Base-by-base conservation (phyloP, 2,329 filamentous ascomycete genomes). In the Aureobasidium mangrovei region DNA sequence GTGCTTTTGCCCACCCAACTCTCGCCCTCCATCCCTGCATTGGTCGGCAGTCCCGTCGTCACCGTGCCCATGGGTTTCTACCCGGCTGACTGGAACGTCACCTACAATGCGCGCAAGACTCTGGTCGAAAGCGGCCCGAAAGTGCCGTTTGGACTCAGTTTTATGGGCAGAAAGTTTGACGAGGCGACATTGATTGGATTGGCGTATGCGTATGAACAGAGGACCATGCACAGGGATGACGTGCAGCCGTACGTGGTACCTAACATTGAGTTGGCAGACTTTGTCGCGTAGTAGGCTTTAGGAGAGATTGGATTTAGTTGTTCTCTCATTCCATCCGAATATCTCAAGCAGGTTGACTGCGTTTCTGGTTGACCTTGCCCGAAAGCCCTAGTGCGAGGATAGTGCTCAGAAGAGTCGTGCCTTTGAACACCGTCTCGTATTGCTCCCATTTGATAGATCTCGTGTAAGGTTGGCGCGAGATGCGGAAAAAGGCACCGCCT, bases 151-250 rank as follows among this genome's bases (percentile, higher is more conserved):
- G 84, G 84, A 0, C 67, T 88, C 8, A 74, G 74, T 6, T 86
- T 87, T 60, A 69, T 85, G 43, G 85, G 83, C 0, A 67, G 67
- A 2, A 74, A 74, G 46, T 88, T 79, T 70, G 78, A 74, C 35
- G 84, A 88, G 65, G 78, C 77, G 61, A 73, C 67, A 31, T 62
- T 88, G 59, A 79, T 88, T 55, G 79, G 78, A 0, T 76, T 82
- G 63, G 84, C 83, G 5, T 86, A 84, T 71, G 83, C 81, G 3
- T 86, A 81, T 67, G 84, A 88, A 70, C 80, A 85, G 69, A 70
- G 73, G 58, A 84, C 77, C 2, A 66, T 69, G 61, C 70, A 74
- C 8, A 69, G 80, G 46, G 61, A 67, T 39, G 72, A 71, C 57
- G 67, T 78, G 1, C 68, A 72, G 65, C 75, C 77, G 31, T 76